Evolutionary conservation across 139 green algal genomes (phyloP), one percentile per base, ranked within the genome.

Genomic region (Zygnema circumcarinatum): DNA sequence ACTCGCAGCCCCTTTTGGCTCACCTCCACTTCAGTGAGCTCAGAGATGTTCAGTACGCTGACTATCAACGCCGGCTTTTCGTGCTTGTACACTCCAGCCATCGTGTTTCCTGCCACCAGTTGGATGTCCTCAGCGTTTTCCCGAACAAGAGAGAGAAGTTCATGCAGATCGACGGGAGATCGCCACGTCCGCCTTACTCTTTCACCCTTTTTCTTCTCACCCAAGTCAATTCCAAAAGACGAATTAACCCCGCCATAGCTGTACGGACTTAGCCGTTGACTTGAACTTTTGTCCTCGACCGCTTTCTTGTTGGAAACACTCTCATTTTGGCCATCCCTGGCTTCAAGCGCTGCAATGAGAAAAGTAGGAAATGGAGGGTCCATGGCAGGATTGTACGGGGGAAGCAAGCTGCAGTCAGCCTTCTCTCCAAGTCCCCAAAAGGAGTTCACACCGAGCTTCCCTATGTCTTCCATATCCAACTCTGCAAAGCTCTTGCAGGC

Each of bases 81-180:
- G 0, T 11, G 11, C 40, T 38, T 90, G 36, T 52, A 68, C 16
- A 47, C 54, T 67, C 83, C 92, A 85, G 81, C 40, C 91, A 87
- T 67, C 92, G 93, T 86, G 91, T 90, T 95, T 22, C 95, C 78
- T 33, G 91, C 94, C 32, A 92, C 81, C 0, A 90, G 90, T 31
- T 90, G 93, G 89, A 94, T 93, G 25, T 83, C 38, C 47, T 80
- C 33, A 38, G 25, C n/a, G 35, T 53, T 38, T 52, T 0, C 29
- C 36, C 32, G 16, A 74, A 88, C 33, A 38, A 87, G 25, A 1
- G 32, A 41, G 25, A 25, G 38, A 42, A 88, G 82, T 33, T 83
- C 68, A 25, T 82, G 33, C n/a, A 88, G 69, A 25, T 53, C 62
- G 7, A 47, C n/a, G 2, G 82, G 35, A 41, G 82, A 25, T 29